Evolutionary conservation across 306 rosid genomes (phyloP), one percentile per base, ranked within the genome.

Genomic region (Dryas octopetala): DNA sequence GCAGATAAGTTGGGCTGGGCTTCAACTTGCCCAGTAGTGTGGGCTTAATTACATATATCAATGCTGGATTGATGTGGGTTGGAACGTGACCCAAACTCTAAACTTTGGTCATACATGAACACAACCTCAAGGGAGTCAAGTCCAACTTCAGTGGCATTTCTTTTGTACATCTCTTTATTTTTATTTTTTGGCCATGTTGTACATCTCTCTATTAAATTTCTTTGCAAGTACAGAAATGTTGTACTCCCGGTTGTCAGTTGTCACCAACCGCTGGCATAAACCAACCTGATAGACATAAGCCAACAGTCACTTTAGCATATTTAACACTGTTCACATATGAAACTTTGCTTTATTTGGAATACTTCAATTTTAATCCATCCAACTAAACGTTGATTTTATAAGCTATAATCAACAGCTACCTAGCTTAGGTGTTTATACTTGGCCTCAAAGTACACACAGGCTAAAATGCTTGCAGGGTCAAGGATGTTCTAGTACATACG

Each of bases 221-320:
- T 46, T 46, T 46, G 65, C 10, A 51, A 51, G 76, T 81, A 71
- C 71, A 67, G 45, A 76, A 66, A 41, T 73, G 80, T 38, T 81
- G 83, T 74, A 83, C 85, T 73, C 78, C 12, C 44, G 9, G 9
- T 44, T 49, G 68, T 23, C 44, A 16, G 9, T 44, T 41, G 68
- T 84, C 81, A 19, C 83, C 89, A 52, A 81, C 82, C 67, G 75
- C 49, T 41, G 74, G 74, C 41, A 55, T 50, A 67, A 80, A 84
- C 87, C 83, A 74, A 85, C 75, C 23, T 83, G 91, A 88, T 54
- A 65, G 82, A 64, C 41, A 83, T 73, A 72, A 67, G 75, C 83
- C 74, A 79, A 81, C 88, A 65, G 78, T 50, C 53, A 1, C 55
- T 40, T 58, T 14, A 46, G 13, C 26, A 7, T 28, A 9, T 19